phyloP scores from a whole-genome alignment of 2,329 filamentous ascomycete species.

The Hirsutella thompsonii region DNA sequence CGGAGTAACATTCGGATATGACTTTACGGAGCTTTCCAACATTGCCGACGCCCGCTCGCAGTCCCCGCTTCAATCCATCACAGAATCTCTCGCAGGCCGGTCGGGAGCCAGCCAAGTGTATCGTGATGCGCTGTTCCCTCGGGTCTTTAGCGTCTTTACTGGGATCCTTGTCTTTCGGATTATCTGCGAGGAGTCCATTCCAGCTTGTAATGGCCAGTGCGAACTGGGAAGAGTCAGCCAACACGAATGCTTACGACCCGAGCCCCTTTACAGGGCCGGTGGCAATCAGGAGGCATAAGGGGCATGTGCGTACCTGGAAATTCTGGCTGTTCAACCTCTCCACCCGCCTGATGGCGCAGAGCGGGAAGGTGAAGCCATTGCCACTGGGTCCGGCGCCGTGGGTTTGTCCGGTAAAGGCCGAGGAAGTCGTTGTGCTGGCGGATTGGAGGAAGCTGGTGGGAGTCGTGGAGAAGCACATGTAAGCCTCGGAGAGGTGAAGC shows the following conservation, averaged over 20 bases:
- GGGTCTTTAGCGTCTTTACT: constrained; percentile 28
- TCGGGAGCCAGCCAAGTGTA: constrained; percentile 81
- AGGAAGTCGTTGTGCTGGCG: constrained; percentile 67
- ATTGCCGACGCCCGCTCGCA: constrained; percentile 77
- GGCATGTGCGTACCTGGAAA: constrained; percentile 44
- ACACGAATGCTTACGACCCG: no score
- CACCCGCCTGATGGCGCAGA: constrained; percentile 83
- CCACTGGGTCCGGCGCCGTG: constrained; percentile 85
- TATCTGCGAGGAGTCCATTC: constrained; percentile 57
- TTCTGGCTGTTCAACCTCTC: constrained; percentile 88
- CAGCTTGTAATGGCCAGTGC: constrained; percentile 90
- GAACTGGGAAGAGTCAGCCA: constrained; percentile 40
- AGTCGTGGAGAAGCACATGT: constrained; percentile 92
- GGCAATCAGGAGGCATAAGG: not conserved
- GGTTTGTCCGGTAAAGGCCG: constrained; percentile 81
- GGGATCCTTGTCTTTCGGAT: constrained; percentile 34
- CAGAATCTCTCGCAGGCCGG: constrained; percentile 91
- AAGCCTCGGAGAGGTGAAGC: constrained; percentile 86
- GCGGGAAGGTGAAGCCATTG: constrained; percentile 88
- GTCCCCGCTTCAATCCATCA: constrained; percentile 82
- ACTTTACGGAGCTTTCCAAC: constrained; percentile 75
- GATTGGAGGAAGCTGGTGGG: constrained; percentile 74
- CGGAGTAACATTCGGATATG: constrained; percentile 78
- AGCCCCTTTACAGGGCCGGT: no score
- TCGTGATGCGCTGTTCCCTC: constrained; percentile 72